Percentiles rank a stretch among this genome's conserved stretches.
Conservation (phyloP, 345 rosid genomes). For the Eucalyptus globulus region DNA sequence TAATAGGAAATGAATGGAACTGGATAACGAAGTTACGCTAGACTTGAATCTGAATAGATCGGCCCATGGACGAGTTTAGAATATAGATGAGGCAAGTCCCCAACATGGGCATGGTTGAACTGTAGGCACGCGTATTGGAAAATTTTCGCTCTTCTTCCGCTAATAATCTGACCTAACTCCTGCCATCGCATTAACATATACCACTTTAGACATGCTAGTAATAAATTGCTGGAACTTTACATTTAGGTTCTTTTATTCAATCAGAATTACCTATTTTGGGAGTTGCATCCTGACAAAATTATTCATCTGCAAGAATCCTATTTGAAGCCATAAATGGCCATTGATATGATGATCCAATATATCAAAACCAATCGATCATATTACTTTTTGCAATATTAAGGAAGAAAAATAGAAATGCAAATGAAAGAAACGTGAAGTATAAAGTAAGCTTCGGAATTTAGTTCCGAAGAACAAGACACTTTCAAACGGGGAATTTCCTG, state of each 20-base stretch:
- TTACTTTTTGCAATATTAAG: neutral
- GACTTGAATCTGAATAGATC: neutral
- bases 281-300: too few species aligned
- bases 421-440: neutral
- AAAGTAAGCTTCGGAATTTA: neutral
- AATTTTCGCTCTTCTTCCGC: neutral
- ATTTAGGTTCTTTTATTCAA: too few species aligned
- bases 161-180: neutral
- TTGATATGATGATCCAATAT: neutral
- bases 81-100: neutral
- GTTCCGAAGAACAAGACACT: neutral
- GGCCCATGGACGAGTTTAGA: neutral
- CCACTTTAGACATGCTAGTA: neutral
- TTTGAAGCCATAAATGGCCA: neutral
- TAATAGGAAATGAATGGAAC: neutral
- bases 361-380: neutral
- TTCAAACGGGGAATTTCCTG: too few species aligned
- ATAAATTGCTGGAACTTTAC: neutral
- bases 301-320: neutral
- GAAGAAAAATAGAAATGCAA: neutral
- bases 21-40: rapidly evolving
- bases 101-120: neutral
- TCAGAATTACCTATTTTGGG: neutral
- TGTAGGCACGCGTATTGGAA: neutral
- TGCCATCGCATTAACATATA: neutral